Conservation (phyloP, 1,284 basidiomycete species). For the Leucoagaricus sp. region DNA sequence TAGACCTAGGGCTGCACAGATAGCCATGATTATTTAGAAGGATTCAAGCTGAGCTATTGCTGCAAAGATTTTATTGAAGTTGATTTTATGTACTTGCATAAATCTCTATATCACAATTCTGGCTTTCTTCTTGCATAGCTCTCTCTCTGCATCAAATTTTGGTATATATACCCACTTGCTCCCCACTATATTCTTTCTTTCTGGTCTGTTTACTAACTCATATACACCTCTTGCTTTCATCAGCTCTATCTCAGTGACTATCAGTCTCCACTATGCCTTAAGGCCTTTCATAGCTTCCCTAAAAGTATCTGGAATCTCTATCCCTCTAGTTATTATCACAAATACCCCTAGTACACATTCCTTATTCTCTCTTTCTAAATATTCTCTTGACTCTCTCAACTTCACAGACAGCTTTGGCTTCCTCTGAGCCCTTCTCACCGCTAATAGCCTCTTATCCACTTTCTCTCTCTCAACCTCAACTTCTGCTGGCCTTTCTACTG, state of each 20-base stretch:
- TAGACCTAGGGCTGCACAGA: conserved; percentile 29
- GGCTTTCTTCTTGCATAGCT: conserved; percentile 14
- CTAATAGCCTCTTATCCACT: neutral
- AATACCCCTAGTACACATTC: neutral
- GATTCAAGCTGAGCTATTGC: conserved; percentile 5
- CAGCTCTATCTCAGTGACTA: conserved; percentile 4
- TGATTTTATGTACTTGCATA: conserved; percentile 9
- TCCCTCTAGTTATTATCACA: neutral
- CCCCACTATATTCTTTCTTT: neutral
- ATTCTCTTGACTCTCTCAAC: neutral
- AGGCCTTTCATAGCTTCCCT: conserved; percentile 21
- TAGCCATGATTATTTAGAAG: conserved; percentile 29
- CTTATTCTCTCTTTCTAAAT: neutral
- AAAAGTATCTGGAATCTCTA: conserved; percentile 1
- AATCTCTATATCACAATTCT: conserved; percentile 17
- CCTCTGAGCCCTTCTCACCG: neutral
- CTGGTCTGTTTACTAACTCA: neutral
- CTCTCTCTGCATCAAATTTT: conserved; percentile 13
- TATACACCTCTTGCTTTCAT: conserved; percentile 1
- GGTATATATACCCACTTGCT: conserved; percentile 7
- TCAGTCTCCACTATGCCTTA: conserved; percentile 9
- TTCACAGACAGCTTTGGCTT: neutral
- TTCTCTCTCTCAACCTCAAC: too few species aligned
- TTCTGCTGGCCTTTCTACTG: too few species aligned
- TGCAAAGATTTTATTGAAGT: conserved; percentile 7